phyloP scores from a whole-genome alignment of 2,329 filamentous ascomycete species.

The Talaromyces pinophilus region DNA sequence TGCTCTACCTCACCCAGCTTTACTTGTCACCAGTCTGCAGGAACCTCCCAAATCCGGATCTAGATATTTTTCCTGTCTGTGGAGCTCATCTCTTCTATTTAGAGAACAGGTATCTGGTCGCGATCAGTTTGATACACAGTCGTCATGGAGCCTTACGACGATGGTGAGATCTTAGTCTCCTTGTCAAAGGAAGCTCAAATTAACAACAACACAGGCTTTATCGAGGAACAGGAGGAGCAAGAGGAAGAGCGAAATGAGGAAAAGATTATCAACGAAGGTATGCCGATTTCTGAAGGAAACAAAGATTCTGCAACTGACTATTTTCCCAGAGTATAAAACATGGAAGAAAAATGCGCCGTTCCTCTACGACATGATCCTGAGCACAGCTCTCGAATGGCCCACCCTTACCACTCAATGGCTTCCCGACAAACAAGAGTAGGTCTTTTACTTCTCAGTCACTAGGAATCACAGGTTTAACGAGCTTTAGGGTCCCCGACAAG shows the following conservation, averaged over 20 bases:
- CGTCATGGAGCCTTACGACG: slow-evolving; percentile 41
- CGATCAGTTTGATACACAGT: not conserved
- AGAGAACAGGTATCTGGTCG: not conserved
- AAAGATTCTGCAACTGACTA: slow-evolving; percentile 9
- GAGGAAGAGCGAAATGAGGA: slow-evolving; percentile 77
- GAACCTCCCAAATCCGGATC: not conserved
- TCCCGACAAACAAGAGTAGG: slow-evolving; percentile 81
- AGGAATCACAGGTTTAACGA: slow-evolving; percentile 18
- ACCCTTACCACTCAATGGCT: slow-evolving; percentile 98
- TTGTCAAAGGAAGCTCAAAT: slow-evolving; percentile 9
- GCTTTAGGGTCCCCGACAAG: slow-evolving; percentile 70
- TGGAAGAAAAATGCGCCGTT: slow-evolving; percentile 99
- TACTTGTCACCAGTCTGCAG: not conserved
- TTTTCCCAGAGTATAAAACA: slow-evolving; percentile 83
- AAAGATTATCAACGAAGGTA: slow-evolving; percentile 91
- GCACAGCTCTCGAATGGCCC: slow-evolving; percentile 94
- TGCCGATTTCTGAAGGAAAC: not conserved
- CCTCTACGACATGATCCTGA: slow-evolving; percentile 96
- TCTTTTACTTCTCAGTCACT: not conserved
- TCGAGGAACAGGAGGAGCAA: slow-evolving; percentile 50
- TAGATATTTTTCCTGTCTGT: not conserved
- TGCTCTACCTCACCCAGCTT: not conserved
- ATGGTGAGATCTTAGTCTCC: slow-evolving; percentile 28
- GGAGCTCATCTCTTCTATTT: too few species aligned
- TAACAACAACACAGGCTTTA: slow-evolving; percentile 31